These are phyloP conservation scores for Phalaenopsis aphrodite DNA, from an alignment of 106 monocot genomes.

Conservation along the genomic window DNA sequence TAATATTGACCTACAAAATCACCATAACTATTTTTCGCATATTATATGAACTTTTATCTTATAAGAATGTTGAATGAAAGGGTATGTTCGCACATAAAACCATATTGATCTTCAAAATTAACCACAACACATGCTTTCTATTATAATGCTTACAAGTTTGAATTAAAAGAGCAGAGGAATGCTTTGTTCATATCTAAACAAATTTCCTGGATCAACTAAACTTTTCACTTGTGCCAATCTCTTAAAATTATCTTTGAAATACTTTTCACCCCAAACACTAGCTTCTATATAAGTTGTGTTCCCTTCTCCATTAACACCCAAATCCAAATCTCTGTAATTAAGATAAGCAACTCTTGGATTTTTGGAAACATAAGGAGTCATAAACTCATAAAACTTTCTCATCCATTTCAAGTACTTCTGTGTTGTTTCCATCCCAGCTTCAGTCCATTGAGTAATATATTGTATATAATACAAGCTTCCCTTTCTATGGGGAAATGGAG, in stretches of 20 bases:
- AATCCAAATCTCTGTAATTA: slow-evolving; percentile 17
- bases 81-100: no score
- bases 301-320: slow-evolving; percentile 10
- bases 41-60: no score
- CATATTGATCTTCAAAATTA: no score
- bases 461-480: slow-evolving; percentile 28
- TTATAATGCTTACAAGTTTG: no score
- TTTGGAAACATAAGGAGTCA: slow-evolving; percentile 14
- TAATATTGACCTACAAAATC: no score
- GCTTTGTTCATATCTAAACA: slow-evolving; percentile 27
- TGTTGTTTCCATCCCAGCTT: background rate
- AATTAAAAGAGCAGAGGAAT: slow-evolving; percentile 20
- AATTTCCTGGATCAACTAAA: slow-evolving; percentile 18
- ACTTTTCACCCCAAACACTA: slow-evolving; percentile 30
- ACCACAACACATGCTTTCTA: no score
- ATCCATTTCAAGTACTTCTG: slow-evolving; percentile 8
- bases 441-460: slow-evolving; percentile 19
- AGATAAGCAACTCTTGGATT: slow-evolving; percentile 13
- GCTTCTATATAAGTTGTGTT: slow-evolving; percentile 2
- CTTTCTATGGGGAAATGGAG: slow-evolving; percentile 30
- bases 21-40: no score
- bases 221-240: slow-evolving; percentile 23
- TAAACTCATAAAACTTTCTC: slow-evolving; percentile 2
- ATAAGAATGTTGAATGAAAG: no score
- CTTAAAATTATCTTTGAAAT: slow-evolving; percentile 28